These are phyloP conservation scores for Chlorella sorokiniana DNA, from an alignment of 139 green algal genomes.

Conservation along the genomic window DNA sequence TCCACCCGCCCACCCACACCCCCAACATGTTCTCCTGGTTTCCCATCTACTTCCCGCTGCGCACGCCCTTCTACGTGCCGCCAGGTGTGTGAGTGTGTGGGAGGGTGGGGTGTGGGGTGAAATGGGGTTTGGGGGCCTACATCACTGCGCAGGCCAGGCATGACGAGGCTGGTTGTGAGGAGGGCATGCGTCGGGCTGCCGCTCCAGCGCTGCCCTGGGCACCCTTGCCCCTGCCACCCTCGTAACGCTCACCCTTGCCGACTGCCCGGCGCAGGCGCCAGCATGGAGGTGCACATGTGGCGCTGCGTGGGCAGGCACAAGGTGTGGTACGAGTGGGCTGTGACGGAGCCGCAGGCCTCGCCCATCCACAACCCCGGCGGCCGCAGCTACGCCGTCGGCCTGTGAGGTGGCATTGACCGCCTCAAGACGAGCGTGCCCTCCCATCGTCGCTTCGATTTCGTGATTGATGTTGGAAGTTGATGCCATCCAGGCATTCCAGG, in stretches of 20 bases:
- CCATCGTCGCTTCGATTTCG: no score
- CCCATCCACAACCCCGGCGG: constrained; percentile 85
- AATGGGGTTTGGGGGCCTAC: no score
- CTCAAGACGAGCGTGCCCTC: neutral
- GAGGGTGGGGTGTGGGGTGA: no score
- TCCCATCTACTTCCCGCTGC: constrained; percentile 97
- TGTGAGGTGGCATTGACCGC: constrained; percentile 37
- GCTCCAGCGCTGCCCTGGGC: no score
- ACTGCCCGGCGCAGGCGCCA: neutral
- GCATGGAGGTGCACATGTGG: constrained; percentile 87
- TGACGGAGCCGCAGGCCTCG: constrained; percentile 44
- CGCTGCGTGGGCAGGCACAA: constrained; percentile 75
- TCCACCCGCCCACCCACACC: constrained; percentile 88
- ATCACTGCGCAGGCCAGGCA: neutral
- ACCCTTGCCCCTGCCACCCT: no score
- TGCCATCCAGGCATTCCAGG: no score
- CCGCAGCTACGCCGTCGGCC: constrained; percentile 80
- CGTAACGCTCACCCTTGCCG: neutral
- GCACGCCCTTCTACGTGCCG: constrained; percentile 44
- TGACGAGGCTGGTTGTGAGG: neutral
- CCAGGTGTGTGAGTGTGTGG: constrained; percentile 9
- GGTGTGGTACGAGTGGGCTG: constrained; percentile 94
- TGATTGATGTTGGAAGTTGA: no score
- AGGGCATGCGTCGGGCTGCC: no score
- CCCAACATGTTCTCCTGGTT: constrained; percentile 94